A percentile compares a stretch with the other conserved stretches of the same genome.
phyloP scores from a whole-genome alignment of 257 asterid species.

The Scutellaria baicalensis region DNA sequence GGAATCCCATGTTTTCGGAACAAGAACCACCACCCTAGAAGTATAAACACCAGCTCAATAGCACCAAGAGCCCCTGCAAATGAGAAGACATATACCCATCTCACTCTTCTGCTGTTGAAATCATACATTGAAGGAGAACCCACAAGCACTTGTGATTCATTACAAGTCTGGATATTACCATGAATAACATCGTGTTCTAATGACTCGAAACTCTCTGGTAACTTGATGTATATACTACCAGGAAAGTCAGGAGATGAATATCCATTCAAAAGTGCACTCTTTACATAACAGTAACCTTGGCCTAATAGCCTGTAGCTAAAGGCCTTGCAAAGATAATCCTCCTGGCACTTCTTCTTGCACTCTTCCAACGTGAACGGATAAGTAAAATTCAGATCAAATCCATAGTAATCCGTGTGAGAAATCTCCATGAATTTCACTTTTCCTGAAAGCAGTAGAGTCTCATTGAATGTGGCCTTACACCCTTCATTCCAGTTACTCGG shows the following conservation, averaged over 20 bases:
- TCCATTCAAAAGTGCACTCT: slow-evolving; percentile 54
- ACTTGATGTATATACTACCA: slow-evolving; percentile 40
- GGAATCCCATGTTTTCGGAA: slow-evolving; percentile 33
- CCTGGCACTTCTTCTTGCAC: slow-evolving; percentile 31
- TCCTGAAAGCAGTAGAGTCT: neutral
- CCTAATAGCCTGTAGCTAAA: slow-evolving; percentile 50
- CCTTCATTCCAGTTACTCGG: slow-evolving; percentile 48
- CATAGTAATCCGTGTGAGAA: slow-evolving; percentile 55
- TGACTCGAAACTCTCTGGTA: slow-evolving; percentile 28
- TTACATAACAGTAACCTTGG: slow-evolving; percentile 34
- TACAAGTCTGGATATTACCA: slow-evolving; percentile 14
- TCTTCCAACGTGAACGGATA: slow-evolving; percentile 20
- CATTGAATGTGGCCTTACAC: slow-evolving; percentile 37
- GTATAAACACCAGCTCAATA: slow-evolving; percentile 23
- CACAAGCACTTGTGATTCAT: neutral
- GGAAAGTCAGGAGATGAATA: slow-evolving; percentile 40
- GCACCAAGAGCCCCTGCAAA: slow-evolving; percentile 30
- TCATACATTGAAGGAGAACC: slow-evolving; percentile 38
- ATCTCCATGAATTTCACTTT: slow-evolving; percentile 39
- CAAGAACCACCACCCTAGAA: slow-evolving; percentile 46
- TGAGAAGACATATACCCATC: slow-evolving; percentile 34
- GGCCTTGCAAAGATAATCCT: slow-evolving; percentile 37
- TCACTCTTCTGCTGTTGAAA: slow-evolving; percentile 20
- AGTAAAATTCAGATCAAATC: slow-evolving; percentile 43
- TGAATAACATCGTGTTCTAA: slow-evolving; percentile 27